These are phyloP conservation scores for Inonotus obliquus DNA, from an alignment of 1,284 basidiomycete genomes.

Conservation along the genomic window DNA sequence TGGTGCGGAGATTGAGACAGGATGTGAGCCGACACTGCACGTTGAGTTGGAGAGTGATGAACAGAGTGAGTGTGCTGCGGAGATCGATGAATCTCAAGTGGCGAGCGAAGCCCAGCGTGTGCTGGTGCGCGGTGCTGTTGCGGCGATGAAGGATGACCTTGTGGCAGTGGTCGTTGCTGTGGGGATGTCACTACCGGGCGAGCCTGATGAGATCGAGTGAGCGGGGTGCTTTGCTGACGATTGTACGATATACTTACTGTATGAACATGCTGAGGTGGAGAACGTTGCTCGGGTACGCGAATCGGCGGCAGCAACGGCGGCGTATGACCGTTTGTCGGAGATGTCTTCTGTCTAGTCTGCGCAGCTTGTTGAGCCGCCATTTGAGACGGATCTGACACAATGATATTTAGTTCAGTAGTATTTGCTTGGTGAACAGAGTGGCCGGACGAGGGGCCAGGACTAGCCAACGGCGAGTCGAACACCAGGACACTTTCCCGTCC, in stretches of 20 bases:
- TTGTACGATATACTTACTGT: not conserved
- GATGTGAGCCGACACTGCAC: not conserved
- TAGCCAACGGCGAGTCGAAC: conserved; percentile 7
- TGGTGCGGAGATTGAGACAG: conserved; percentile 1
- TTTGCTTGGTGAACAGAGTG: conserved; percentile 10
- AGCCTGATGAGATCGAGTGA: not conserved
- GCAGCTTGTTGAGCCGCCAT: conserved; percentile 11
- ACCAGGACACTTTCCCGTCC: conserved; percentile 13
- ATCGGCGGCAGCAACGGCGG: conserved; percentile 1
- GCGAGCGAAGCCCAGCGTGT: not conserved
- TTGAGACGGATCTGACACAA: conserved; percentile 11
- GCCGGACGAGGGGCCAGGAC: not conserved
- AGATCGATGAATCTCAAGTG: not conserved
- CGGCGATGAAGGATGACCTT: not conserved
- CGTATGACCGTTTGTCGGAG: not conserved
- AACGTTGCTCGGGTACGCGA: conserved; percentile 1
- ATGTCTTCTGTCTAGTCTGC: conserved; percentile 5
- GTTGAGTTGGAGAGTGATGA: conserved; percentile 8
- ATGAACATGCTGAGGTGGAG: conserved; percentile 2
- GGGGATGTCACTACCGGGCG: not conserved
- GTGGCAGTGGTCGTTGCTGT: conserved; percentile 1
- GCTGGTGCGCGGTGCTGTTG: not conserved
- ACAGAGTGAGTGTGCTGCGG: not conserved
- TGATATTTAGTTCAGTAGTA: conserved; percentile 8
- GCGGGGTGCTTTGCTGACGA: not conserved